phyloP scores from a whole-genome alignment of 371 early-diverging fungal species.

The Nematocida displodere region DNA sequence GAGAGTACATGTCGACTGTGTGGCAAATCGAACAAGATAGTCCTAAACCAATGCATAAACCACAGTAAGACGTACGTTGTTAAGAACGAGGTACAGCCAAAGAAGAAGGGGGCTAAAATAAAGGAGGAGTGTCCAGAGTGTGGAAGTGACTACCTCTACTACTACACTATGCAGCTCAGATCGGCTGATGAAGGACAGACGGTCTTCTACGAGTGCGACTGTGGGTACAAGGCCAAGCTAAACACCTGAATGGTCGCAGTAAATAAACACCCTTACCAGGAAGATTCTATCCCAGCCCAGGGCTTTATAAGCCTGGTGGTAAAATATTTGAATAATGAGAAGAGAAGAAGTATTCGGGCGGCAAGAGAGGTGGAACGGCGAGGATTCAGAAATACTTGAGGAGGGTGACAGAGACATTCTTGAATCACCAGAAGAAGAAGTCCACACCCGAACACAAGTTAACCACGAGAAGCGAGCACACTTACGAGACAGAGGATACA shows the following conservation, averaged over 20 bases:
- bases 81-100: too few species aligned
- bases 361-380: not conserved
- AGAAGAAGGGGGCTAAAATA: slow-evolving; percentile 67
- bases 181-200: slow-evolving; percentile 99
- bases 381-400: slow-evolving; percentile 1
- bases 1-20: slow-evolving; percentile 8
- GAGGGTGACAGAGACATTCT: not conserved
- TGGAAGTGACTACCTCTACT: slow-evolving; percentile 82
- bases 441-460: too few species aligned
- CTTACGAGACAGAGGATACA: too few species aligned
- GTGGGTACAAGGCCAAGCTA: slow-evolving; percentile 71
- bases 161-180: slow-evolving; percentile 91
- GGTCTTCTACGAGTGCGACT: slow-evolving; percentile 93
- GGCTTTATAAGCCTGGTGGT: too few species aligned
- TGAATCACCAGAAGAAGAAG: not conserved
- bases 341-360: not conserved
- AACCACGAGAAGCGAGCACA: too few species aligned
- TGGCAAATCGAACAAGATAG: too few species aligned
- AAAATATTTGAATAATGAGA: not conserved
- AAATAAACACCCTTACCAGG: too few species aligned
- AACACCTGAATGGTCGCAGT: slow-evolving; percentile 63
- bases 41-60: too few species aligned
- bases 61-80: not conserved
- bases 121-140: slow-evolving; percentile 84
- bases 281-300: slow-evolving; percentile 4